Evolutionary conservation across 192 early-diverging fungal species (phyloP), one percentile per base, ranked within the genome.

Genomic region (Geosiphon pyriformis): DNA sequence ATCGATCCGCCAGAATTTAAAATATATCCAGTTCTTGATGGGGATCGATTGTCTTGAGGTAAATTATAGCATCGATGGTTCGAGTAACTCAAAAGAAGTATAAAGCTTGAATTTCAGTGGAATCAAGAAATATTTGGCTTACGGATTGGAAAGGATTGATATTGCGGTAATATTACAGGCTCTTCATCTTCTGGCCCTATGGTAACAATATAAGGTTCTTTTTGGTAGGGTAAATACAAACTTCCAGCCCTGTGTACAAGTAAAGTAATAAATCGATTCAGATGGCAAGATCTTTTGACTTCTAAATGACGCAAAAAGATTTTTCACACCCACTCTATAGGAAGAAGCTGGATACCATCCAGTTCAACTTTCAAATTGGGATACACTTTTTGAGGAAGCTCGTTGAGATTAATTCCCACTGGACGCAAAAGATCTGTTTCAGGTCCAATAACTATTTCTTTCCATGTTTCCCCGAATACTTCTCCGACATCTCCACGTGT

Each of bases 1-100:
- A 80, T 60, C 2, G 70, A 65, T 17, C 62, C 42, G 22, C 78
- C 78, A 29, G 71, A 50, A 32, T 80, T 77, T 23, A 74, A 20
- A 22, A 80, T 48, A 57, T 61, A 54, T 1, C 75, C 70, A 26
- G 46, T 29, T 53, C 71, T 68, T 4, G 15, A 8, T 10, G 26
- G 26, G 17, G 52, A 20, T 23, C 52, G 20, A 15, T 50, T 22
- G 34, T 52, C 61, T 64, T 20, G 8, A 25, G 0, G 49, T n/a
- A n/a, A 59, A 34, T 4, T n/a, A n/a, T n/a, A n/a, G n/a, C n/a
- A n/a, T n/a, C n/a, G n/a, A n/a, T n/a, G n/a, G n/a, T n/a, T n/a
- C n/a, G n/a, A 35, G 20, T 34, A 34, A 8, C 4, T 18, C 20
- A n/a, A 34, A 18, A 6, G 32, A 59, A 59, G 1, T 4, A 0